Evolutionary conservation across 208 protist genomes (phyloP).

Genomic region (Leishmania tropica): DNA sequence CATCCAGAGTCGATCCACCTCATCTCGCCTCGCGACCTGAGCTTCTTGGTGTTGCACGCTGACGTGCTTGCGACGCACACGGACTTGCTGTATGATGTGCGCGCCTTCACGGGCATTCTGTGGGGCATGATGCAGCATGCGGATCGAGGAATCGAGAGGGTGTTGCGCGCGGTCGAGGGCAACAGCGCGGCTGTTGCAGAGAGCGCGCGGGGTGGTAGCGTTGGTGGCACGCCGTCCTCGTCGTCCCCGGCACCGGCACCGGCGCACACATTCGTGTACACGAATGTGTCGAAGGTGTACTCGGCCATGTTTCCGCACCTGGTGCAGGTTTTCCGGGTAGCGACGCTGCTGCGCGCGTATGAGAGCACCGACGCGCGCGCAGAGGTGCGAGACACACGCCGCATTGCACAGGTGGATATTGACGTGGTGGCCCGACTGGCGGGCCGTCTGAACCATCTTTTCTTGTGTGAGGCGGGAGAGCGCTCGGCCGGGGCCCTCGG

Average conservation of each 20-base stretch:
- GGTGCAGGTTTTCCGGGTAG: slow-evolving; percentile 34
- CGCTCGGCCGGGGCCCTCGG: background rate
- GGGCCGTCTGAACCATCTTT: slow-evolving; percentile 18
- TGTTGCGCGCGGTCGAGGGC: slow-evolving; percentile 11
- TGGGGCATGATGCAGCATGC: slow-evolving; percentile 64
- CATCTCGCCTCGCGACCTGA: slow-evolving; percentile 40
- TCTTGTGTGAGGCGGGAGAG: slow-evolving; percentile 34
- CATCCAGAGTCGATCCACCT: slow-evolving; percentile 63
- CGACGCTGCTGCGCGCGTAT: slow-evolving; percentile 39
- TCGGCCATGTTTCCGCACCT: slow-evolving; percentile 25
- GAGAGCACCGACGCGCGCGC: slow-evolving; percentile 39
- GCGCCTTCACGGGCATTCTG: slow-evolving; percentile 53
- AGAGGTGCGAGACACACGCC: slow-evolving; percentile 29
- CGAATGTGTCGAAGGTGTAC: slow-evolving; percentile 21
- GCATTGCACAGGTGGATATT: slow-evolving; percentile 52
- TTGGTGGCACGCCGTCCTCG: slow-evolving; percentile 10
- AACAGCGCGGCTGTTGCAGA: background rate
- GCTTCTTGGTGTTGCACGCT: slow-evolving; percentile 41
- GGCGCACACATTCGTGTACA: background rate
- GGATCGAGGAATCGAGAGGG: slow-evolving; percentile 39
- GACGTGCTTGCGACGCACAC: slow-evolving; percentile 37
- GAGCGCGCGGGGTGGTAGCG: slow-evolving; percentile 1
- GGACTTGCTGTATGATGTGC: slow-evolving; percentile 61
- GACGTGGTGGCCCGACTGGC: slow-evolving; percentile 46
- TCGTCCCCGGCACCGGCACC: slow-evolving; percentile 1